Conservation (phyloP, 164 flowering plant species). For the Vitis amurensis region DNA sequence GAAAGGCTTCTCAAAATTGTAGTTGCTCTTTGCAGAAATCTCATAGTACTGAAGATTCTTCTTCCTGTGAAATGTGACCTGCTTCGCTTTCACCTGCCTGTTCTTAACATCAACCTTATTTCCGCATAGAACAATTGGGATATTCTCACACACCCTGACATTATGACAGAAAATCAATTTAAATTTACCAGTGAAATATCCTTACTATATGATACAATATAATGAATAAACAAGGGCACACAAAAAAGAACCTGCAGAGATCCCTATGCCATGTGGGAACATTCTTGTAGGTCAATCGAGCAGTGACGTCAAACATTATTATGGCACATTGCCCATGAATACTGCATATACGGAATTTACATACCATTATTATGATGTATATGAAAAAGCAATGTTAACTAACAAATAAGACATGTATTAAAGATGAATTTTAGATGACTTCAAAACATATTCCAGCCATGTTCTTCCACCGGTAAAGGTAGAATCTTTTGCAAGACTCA, state of each 20-base stretch:
- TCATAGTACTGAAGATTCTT: slow-evolving; percentile 26
- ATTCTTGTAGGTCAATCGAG: slow-evolving; percentile 20
- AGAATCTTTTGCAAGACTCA: too few species aligned
- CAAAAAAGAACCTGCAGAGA: slow-evolving; percentile 15
- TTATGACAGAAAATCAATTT: not conserved
- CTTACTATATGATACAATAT: not conserved
- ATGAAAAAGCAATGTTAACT: too few species aligned
- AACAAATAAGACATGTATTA: too few species aligned
- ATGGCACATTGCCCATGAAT: slow-evolving; percentile 19
- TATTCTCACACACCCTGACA: slow-evolving; percentile 21
- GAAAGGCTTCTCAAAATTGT: slow-evolving; percentile 2
- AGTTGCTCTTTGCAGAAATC: slow-evolving; percentile 24
- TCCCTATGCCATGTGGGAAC: slow-evolving; percentile 23
- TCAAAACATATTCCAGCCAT: too few species aligned
- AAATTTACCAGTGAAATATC: too few species aligned
- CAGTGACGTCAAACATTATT: slow-evolving; percentile 22
- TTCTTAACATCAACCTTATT: slow-evolving; percentile 30
- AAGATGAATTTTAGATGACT: too few species aligned
- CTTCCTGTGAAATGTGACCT: slow-evolving; percentile 25
- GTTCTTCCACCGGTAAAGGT: too few species aligned
- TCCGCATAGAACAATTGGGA: slow-evolving; percentile 22
- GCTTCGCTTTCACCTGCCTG: slow-evolving; percentile 28
- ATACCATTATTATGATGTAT: too few species aligned
- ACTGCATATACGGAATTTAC: slow-evolving; percentile 4
- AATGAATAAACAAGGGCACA: not conserved